Base-by-base conservation (phyloP, 2,329 filamentous ascomycete species). In the Verticillium longisporum region DNA sequence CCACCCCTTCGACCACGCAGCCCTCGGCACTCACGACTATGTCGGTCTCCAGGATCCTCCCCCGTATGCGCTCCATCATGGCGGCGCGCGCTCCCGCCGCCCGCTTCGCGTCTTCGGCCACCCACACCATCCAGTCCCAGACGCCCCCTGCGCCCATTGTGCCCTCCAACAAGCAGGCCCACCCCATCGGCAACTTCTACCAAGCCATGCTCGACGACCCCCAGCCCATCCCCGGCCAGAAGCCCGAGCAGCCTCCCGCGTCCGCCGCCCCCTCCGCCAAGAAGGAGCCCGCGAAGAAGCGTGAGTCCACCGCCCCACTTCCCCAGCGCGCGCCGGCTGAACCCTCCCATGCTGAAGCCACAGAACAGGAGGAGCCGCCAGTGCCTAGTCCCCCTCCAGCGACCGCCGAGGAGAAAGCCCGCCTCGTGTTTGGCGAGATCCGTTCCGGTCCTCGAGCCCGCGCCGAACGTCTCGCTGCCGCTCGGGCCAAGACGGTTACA, bases 391-490 rank as follows among this genome's bases (percentile, higher is more conserved):
- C 77, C 60, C 78, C 80, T 2, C 73, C 57, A 15, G 31, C 37
- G 6, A 80, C 80, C 57, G 79, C 77, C 15, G 71, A 86, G 66
- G 80, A 85, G 60, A 82, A 80, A 45, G 79, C 85, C 26, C 78
- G 86, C 55, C 85, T 96, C 68, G 83, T 97, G 36, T 97, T 99
- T 70, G 92, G 92, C 21, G 90, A 90, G 7, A 85, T 88, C 9
- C 82, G 95, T 14, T 86, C 88, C 31, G 90, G 89, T 0, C 90
- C 92, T 1, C 83, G 83, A 41, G 88, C 92, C 69, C 82, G 89
- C 50, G 82, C 83, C 64, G 83, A 86, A 62, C 82, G 85, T 50
- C 75, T 86, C 6, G 81, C 80, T 3, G 80, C 84, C 55, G 81
- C 86, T 38, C 77, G 85, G 13, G n/a, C 18, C 9, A 80, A 83